These are phyloP conservation scores for Coemansia sp. DNA, from an alignment of 192 early-diverging fungal species.

Conservation along the genomic window DNA sequence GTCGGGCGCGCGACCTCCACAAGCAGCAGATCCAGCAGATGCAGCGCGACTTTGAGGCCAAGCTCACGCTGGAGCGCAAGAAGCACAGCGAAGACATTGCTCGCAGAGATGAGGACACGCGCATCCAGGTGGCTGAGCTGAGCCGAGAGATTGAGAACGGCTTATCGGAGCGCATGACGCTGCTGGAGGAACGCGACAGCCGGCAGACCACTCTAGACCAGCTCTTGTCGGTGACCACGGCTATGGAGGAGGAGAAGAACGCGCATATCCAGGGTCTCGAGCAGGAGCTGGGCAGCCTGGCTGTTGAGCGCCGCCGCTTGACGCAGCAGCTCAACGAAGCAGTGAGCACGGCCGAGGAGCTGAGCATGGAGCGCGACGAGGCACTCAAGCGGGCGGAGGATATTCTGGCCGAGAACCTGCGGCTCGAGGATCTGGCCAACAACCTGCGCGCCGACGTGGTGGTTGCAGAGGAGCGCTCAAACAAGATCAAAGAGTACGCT, in stretches of 20 bases:
- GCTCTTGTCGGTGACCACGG: conserved; percentile 19
- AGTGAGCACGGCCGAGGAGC: conserved; percentile 7
- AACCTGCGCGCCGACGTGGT: conserved; percentile 24
- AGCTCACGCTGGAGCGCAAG: conserved; percentile 15
- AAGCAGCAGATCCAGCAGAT: conserved; percentile 23
- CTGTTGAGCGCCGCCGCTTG: conserved; percentile 27
- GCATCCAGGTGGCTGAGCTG: conserved; percentile 19
- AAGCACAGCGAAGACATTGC: conserved; percentile 23
- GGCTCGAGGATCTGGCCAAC: conserved; percentile 18
- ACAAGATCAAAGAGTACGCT: conserved; percentile 32
- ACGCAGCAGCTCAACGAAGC: conserved; percentile 23
- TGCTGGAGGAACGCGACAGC: conserved; percentile 20
- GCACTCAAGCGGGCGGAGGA: conserved; percentile 12
- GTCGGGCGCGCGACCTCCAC: conserved; percentile 28
- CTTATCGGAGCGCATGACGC: conserved; percentile 16
- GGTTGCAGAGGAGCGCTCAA: conserved; percentile 30
- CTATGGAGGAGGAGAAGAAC: conserved; percentile 28
- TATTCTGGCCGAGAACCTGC: conserved; percentile 11
- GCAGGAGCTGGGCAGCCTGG: conserved; percentile 27
- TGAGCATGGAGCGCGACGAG: conserved; percentile 18
- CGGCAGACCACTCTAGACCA: conserved; percentile 27
- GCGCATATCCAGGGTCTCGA: conserved; percentile 19
- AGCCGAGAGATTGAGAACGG: conserved; percentile 27
- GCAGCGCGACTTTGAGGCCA: conserved; percentile 27
- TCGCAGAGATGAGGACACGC: conserved; percentile 26